Evolutionary conservation across 2,329 filamentous ascomycete species (phyloP), one percentile per base, ranked within the genome.

Genomic region (Calonectria hongkongensis): DNA sequence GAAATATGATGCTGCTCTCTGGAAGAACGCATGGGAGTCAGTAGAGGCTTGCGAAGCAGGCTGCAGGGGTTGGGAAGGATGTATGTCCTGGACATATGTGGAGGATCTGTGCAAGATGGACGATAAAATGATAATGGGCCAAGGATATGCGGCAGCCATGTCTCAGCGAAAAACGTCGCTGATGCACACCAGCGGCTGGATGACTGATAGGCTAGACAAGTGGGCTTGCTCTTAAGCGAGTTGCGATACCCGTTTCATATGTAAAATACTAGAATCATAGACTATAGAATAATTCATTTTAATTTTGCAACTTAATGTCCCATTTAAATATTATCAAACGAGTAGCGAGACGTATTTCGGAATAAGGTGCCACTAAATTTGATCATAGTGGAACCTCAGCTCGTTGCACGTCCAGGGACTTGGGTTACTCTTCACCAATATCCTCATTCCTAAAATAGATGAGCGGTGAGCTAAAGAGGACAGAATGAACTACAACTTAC

Each of bases 401-500:
- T 18, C 36, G 36, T 54, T n/a, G 3, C 7, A n/a, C 3, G 6
- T 9, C 4, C 30, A 25, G 8, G 10, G 8, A 33, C 18, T 10
- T 21, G 21, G 5, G 33, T 28, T 47, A 63, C 16, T 63, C 39
- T 28, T 63, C 58, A 1, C 58, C 58, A 33, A 63, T 63, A 33
- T 63, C 58, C 41, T 63, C 58, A 12, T 47, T 63, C 58, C 58
- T 63, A 45, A 6, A 7, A 10, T 12, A 7, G 15, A 7, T 48
- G 10, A 48, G 50, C 13, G 18, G 47, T n/a, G 28, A 16, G 5
- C 10, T 1, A 10, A 30, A 12, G 8, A 9, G 12, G 10, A 2
- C 15, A 15, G 3, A 15, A 0, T 5, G 2, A 6, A 33, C 16
- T 7, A 0, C 39, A 25, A 16, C 88, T 76, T 83, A 93, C 93